These are phyloP conservation scores for Cladosporium colombiae DNA, from an alignment of 2,329 filamentous ascomycete genomes.

Conservation along the genomic window DNA sequence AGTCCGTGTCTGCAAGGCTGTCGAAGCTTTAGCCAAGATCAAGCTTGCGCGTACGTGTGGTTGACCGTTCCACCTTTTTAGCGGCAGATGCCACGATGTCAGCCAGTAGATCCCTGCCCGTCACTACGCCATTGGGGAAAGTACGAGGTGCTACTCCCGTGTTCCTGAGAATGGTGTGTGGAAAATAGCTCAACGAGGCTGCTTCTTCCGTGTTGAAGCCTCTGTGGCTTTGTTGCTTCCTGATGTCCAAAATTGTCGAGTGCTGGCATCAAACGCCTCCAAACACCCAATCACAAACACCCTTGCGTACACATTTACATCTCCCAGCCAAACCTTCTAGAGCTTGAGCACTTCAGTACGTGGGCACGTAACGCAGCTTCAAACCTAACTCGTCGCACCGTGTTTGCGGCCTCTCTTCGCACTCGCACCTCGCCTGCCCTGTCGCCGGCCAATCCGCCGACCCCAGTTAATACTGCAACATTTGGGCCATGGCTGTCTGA, in stretches of 20 bases:
- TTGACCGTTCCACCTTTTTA: neutral
- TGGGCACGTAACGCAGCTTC: constrained; percentile 1
- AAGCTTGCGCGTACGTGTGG: constrained; percentile 6
- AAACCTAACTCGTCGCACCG: constrained; percentile 2
- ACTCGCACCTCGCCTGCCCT: too few relatives aligned
- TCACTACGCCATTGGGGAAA: constrained; percentile 2
- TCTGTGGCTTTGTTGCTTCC: neutral
- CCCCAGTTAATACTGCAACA: neutral
- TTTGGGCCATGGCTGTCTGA: constrained; percentile 1
- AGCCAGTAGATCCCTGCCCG: constrained; percentile 5
- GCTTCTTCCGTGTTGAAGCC: neutral
- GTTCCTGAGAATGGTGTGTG: neutral
- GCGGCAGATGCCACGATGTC: constrained; percentile 1
- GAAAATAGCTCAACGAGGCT: neutral
- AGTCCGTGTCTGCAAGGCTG: neutral
- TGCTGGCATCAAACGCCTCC: neutral
- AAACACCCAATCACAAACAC: neutral
- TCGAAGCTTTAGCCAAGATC: constrained; percentile 4
- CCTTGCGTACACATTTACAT: neutral
- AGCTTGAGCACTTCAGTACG: neutral
- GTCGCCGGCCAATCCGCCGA: neutral
- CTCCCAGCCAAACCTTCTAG: neutral
- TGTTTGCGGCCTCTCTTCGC: neutral
- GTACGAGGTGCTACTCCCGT: constrained; percentile 1
- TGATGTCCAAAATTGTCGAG: neutral